Base-by-base conservation (phyloP, 1,139 yeast genomes). In the Pichia sp. region DNA sequence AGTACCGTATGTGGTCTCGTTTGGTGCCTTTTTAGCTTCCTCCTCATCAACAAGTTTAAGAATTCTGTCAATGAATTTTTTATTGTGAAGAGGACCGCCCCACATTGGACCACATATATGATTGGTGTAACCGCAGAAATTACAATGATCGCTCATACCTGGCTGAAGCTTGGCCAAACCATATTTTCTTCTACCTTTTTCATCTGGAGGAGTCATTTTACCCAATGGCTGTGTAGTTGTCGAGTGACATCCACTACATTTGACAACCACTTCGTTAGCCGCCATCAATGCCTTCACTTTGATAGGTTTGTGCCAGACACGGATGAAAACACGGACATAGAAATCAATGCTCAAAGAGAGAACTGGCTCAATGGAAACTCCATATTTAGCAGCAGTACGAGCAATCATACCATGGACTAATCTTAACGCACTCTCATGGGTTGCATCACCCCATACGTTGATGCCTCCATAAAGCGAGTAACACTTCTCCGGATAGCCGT, bases 51-150 rank as follows among this genome's bases (percentile, higher is more conserved):
- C 73, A 51, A 88, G 72, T n/a, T 58, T 58, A 22, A 66, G 55
- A 46, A 91, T 76, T 59, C 74, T 78, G 37, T 80, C 75, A 45
- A 93, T 74, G 62, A 90, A 93, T 19, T 76, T 79, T 36, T 68
- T 67, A 64, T 85, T 78, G 64, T 91, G 98, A 50, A 93, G 70
- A 2, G 76, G 73, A 0, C 95, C 96, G 10, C 81, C 88, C 86
- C 96, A 93, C 96, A 93, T 88, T 52, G 99, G 99, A 1, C 99
- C 99, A 2, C 95, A 93, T 42, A 93, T 67, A 64, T 87, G 95
- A 65, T 80, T 80, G 4, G 79, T 74, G 52, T 76, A 76, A 1
- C 80, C 85, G 70, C 99, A 93, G 67, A 75, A 83, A 42, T 74
- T 65, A 70, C 99, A 95, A 46, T 73, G 67, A 4, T 75, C 68